Conservation (phyloP, 2,329 filamentous ascomycete species). For the Colletotrichum destructivum region DNA sequence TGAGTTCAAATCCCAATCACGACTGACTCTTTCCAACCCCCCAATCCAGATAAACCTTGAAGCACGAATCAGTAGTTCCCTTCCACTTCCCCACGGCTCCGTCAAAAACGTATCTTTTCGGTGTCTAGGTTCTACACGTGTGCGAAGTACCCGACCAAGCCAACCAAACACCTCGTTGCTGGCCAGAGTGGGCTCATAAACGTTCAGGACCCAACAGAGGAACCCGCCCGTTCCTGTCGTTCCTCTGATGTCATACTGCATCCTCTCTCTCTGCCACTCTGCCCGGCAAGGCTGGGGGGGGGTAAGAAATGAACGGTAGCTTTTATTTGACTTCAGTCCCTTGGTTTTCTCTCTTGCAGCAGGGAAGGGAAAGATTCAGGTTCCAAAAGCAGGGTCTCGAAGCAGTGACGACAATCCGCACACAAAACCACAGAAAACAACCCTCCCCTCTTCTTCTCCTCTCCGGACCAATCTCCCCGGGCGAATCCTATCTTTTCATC, state of each 20-base stretch:
- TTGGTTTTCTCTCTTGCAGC: conserved; percentile 16
- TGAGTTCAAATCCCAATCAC: not conserved
- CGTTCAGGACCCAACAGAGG: not conserved
- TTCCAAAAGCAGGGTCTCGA: conserved; percentile 10
- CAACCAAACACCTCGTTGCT: not conserved
- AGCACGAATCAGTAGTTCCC: not conserved
- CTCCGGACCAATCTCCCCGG: conserved; percentile 29
- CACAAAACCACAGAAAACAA: not conserved
- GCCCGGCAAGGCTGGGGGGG: conserved; percentile 20
- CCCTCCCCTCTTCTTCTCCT: not conserved
- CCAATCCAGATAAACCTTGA: not conserved
- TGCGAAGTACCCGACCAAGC: not conserved
- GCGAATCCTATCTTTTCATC: not conserved
- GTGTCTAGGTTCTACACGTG: not conserved
- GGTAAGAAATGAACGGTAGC: not conserved
- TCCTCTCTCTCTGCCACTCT: conserved; percentile 1
- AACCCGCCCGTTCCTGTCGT: conserved; percentile 15
- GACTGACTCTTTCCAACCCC: not conserved
- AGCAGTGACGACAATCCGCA: conserved; percentile 13
- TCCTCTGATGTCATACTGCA: conserved; percentile 40
- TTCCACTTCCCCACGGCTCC: not conserved
- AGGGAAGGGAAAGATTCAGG: not conserved
- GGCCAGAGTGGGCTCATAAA: not conserved
- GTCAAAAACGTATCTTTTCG: not conserved
- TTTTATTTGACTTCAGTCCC: conserved; percentile 25